Evolutionary conservation across 2,329 filamentous ascomycete genomes (phyloP).

Genomic region (Periconia digitata): DNA sequence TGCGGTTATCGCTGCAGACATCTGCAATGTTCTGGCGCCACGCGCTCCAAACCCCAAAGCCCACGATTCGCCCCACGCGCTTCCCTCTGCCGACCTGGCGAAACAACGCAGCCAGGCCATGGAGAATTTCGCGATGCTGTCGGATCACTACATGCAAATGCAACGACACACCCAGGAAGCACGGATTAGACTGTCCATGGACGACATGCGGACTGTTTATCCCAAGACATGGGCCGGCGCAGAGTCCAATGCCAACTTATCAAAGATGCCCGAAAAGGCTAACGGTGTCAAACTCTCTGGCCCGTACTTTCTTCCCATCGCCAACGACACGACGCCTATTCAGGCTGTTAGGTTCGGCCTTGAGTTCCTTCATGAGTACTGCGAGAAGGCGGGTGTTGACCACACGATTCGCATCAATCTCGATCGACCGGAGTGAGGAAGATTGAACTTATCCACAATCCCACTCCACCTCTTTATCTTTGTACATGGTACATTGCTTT

Average conservation of each 20-base stretch:
- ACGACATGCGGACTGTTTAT: slow-evolving; percentile 40
- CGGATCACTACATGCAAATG: slow-evolving; percentile 31
- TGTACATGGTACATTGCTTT: no score
- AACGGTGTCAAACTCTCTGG: slow-evolving; percentile 37
- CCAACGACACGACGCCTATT: slow-evolving; percentile 44
- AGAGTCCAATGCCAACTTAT: slow-evolving; percentile 19
- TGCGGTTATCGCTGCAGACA: slow-evolving; percentile 42
- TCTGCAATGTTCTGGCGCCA: slow-evolving; percentile 38
- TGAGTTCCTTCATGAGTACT: slow-evolving; percentile 47
- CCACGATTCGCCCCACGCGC: slow-evolving; percentile 33
- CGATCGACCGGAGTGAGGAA: slow-evolving; percentile 25
- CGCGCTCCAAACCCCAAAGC: slow-evolving; percentile 20
- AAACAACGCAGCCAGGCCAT: slow-evolving; percentile 22
- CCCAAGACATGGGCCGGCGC: slow-evolving; percentile 42
- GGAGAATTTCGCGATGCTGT: slow-evolving; percentile 29
- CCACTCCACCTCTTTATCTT: not conserved
- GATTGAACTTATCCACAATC: not conserved
- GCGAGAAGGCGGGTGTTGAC: slow-evolving; percentile 34
- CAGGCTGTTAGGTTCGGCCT: slow-evolving; percentile 49
- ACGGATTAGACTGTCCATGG: slow-evolving; percentile 29
- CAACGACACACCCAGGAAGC: slow-evolving; percentile 31
- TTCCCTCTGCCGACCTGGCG: slow-evolving; percentile 22
- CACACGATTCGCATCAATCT: slow-evolving; percentile 30
- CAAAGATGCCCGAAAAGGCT: slow-evolving; percentile 36
- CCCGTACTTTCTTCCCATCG: slow-evolving; percentile 45